Conservation (phyloP, 306 rosid species). For the Casuarina equisetifolia region DNA sequence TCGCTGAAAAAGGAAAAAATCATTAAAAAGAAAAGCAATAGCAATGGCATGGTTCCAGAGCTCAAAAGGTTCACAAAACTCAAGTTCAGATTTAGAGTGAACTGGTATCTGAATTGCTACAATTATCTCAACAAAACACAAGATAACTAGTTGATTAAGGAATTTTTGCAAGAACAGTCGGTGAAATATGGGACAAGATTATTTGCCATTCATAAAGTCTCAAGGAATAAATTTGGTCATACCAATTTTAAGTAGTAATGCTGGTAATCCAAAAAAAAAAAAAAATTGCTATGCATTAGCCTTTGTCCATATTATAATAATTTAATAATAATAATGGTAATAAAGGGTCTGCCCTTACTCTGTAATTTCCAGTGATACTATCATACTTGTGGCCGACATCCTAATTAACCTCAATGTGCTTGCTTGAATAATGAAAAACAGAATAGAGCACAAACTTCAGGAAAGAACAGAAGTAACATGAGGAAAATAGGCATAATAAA, state of each 20-base stretch:
- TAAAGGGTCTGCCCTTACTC: background rate
- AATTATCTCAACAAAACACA: background rate
- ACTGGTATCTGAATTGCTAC: background rate
- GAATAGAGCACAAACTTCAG: background rate
- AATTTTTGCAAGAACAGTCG: too few species aligned
- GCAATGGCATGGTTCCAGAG: background rate
- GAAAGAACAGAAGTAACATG: background rate
- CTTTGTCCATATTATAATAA: background rate
- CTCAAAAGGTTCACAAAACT: background rate
- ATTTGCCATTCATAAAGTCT: too few species aligned
- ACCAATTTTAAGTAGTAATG: background rate
- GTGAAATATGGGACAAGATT: too few species aligned
- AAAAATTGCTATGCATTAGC: background rate
- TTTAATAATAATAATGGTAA: background rate
- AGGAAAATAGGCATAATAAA: background rate
- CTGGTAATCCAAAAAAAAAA: background rate
- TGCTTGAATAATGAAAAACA: background rate
- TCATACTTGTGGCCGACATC: background rate
- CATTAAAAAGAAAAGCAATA: constrained; percentile 17
- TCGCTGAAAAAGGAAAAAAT: constrained; percentile 43
- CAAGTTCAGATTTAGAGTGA: background rate
- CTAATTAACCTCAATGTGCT: background rate
- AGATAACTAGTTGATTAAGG: too few species aligned
- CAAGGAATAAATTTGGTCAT: too few species aligned
- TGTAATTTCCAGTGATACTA: background rate